phyloP scores from a whole-genome alignment of 1,139 yeast species.

The Debaryomyces psychrophilus region DNA sequence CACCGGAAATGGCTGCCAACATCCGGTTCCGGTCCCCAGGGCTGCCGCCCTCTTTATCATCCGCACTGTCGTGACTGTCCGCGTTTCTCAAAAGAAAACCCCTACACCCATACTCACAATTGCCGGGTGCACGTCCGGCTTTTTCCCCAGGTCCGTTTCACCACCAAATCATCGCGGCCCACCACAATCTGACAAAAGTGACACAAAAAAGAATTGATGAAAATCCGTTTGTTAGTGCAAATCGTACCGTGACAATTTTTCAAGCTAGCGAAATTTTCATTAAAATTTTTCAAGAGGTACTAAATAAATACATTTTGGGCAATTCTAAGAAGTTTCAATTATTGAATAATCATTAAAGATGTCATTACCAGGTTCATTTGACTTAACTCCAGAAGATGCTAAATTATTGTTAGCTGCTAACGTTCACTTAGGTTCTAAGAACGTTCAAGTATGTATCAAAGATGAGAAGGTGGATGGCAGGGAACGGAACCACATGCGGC shows the following conservation, averaged over 20 bases:
- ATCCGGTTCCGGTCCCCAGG: no score
- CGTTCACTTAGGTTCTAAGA: slow-evolving; percentile 99
- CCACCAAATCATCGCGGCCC: slow-evolving; percentile 2
- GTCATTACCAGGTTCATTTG: slow-evolving; percentile 91
- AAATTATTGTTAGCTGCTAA: slow-evolving; percentile 99
- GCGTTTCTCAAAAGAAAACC: neutral
- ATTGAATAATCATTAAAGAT: slow-evolving; percentile 36
- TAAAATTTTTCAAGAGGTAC: slow-evolving; percentile 17
- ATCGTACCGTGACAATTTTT: slow-evolving; percentile 9
- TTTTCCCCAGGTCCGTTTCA: neutral
- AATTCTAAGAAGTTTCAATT: slow-evolving; percentile 13
- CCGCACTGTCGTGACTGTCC: neutral
- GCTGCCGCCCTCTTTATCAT: neutral
- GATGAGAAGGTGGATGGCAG: slow-evolving; percentile 4
- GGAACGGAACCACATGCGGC: no score
- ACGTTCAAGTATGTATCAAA: slow-evolving; percentile 83
- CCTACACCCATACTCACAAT: neutral
- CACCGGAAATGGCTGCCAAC: no score
- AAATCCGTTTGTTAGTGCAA: slow-evolving; percentile 6
- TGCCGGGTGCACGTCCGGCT: neutral
- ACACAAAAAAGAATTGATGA: slow-evolving; percentile 8
- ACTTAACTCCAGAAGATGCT: slow-evolving; percentile 97
- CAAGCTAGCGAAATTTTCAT: slow-evolving; percentile 13
- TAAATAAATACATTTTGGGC: slow-evolving; percentile 12
- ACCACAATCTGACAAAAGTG: neutral